Conservation (phyloP, 805 yeast genomes). For the Brettanomyces bruxellensis region DNA sequence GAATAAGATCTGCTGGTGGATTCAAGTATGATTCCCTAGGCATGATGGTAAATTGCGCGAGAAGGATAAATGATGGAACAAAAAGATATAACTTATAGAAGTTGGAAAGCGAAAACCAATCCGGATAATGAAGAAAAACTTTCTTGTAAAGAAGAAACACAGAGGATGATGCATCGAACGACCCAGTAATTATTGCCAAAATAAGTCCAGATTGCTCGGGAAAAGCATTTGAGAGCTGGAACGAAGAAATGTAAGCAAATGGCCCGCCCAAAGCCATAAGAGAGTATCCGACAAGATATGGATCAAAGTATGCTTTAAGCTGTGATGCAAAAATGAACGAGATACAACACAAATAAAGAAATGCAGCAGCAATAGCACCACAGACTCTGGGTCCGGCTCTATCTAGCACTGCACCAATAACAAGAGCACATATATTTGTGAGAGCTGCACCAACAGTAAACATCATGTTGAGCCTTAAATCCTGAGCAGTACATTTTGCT, state of each 20-base stretch:
- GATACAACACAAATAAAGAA: slow-evolving; percentile 36
- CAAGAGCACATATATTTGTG: slow-evolving; percentile 44
- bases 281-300: slow-evolving; percentile 43
- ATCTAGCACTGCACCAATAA: slow-evolving; percentile 42
- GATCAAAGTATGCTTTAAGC: slow-evolving; percentile 28
- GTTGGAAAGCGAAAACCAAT: slow-evolving; percentile 29
- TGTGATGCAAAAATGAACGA: slow-evolving; percentile 33
- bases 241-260: slow-evolving; percentile 44
- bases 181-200: slow-evolving; percentile 47
- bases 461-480: slow-evolving; percentile 47
- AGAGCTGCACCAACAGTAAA: slow-evolving; percentile 49
- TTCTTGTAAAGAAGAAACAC: slow-evolving; percentile 40
- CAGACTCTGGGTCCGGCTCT: slow-evolving; percentile 43
- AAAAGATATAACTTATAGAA: slow-evolving; percentile 39
- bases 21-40: slow-evolving; percentile 41
- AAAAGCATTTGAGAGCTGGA: slow-evolving; percentile 49
- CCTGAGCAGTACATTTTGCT: slow-evolving; percentile 40
- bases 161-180: slow-evolving; percentile 51
- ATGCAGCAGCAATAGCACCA: slow-evolving; percentile 42
- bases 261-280: slow-evolving; percentile 52
- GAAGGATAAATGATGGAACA: slow-evolving; percentile 40
- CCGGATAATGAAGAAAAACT: slow-evolving; percentile 26
- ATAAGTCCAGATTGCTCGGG: slow-evolving; percentile 44
- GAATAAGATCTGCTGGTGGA: slow-evolving; percentile 26
- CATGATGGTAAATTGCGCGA: slow-evolving; percentile 39